phyloP scores from a whole-genome alignment of 345 rosid genomes.

The Hypericum perforatum region DNA sequence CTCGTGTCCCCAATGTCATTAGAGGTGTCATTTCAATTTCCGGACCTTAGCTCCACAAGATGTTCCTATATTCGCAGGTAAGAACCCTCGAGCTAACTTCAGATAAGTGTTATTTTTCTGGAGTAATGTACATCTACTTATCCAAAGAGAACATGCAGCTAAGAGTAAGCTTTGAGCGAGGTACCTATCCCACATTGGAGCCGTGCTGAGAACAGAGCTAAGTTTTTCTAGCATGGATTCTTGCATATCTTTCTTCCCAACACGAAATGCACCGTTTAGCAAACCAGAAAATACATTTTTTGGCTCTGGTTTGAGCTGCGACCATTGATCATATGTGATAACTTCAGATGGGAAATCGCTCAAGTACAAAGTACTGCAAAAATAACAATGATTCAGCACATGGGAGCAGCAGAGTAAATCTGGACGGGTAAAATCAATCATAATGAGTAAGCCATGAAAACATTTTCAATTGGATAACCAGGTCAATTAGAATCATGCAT shows the following conservation, averaged over 20 bases:
- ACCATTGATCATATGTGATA: constrained; percentile 66
- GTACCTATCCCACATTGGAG: constrained; percentile 97
- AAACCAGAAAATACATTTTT: constrained; percentile 51
- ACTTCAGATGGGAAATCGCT: constrained; percentile 62
- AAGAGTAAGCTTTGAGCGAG: constrained; percentile 15
- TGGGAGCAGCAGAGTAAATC: neutral
- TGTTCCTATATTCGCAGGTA: too few species aligned
- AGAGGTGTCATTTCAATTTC: too few species aligned
- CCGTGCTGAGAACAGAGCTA: constrained; percentile 57
- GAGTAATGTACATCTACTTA: neutral
- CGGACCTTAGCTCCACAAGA: too few species aligned
- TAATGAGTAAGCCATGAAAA: too few species aligned
- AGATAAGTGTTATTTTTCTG: too few species aligned
- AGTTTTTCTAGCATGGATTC: constrained; percentile 69
- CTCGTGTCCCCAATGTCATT: too few species aligned
- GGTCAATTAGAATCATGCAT: too few species aligned
- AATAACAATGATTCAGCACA: constrained; percentile 8
- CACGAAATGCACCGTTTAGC: constrained; percentile 65
- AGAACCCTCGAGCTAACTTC: too few species aligned
- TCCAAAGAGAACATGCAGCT: neutral
- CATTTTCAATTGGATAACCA: too few species aligned
- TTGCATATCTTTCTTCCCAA: constrained; percentile 76
- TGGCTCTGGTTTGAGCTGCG: constrained; percentile 50
- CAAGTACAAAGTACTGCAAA: constrained; percentile 40
- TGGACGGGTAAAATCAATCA: neutral